Percentiles rank a stretch among this genome's conserved stretches.
phyloP scores from a whole-genome alignment of 1,284 basidiomycete species.

The Polyporus tsugae region DNA sequence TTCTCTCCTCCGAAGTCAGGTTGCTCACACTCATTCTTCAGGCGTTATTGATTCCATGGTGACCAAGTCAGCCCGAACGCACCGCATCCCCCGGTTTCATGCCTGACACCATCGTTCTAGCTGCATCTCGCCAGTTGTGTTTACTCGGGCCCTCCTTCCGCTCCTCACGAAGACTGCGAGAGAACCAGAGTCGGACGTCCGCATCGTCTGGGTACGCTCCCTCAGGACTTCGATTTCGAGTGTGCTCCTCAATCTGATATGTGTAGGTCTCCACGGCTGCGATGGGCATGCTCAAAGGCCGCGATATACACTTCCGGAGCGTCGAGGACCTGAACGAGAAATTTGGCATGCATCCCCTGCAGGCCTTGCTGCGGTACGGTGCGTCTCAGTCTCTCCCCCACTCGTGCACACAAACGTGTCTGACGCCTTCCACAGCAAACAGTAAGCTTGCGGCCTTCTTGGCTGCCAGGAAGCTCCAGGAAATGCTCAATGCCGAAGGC shows the following conservation, averaged over 20 bases:
- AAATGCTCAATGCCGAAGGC: slow-evolving; percentile 38
- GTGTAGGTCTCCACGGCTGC: slow-evolving; percentile 31
- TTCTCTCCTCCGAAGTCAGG: neutral
- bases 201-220: slow-evolving; percentile 56
- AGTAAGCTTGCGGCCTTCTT: slow-evolving; percentile 47
- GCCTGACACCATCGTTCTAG: slow-evolving; percentile 38
- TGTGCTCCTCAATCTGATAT: slow-evolving; percentile 28
- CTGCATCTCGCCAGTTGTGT: slow-evolving; percentile 55
- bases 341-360: slow-evolving; percentile 38
- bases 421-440: slow-evolving; percentile 37
- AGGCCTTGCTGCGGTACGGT: slow-evolving; percentile 47
- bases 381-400: neutral
- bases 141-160: slow-evolving; percentile 58
- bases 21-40: slow-evolving; percentile 4
- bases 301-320: slow-evolving; percentile 42
- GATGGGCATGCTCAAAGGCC: slow-evolving; percentile 28
- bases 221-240: neutral
- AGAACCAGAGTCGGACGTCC: slow-evolving; percentile 56
- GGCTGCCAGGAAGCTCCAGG: slow-evolving; percentile 42
- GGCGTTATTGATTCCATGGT: slow-evolving; percentile 49
- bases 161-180: slow-evolving; percentile 55
- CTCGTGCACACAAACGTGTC: neutral
- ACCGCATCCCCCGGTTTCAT: neutral
- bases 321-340: slow-evolving; percentile 51
- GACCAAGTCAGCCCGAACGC: slow-evolving; percentile 47